phyloP scores from a whole-genome alignment of 148 eudicot species.

The Amaranthus palmeri region DNA sequence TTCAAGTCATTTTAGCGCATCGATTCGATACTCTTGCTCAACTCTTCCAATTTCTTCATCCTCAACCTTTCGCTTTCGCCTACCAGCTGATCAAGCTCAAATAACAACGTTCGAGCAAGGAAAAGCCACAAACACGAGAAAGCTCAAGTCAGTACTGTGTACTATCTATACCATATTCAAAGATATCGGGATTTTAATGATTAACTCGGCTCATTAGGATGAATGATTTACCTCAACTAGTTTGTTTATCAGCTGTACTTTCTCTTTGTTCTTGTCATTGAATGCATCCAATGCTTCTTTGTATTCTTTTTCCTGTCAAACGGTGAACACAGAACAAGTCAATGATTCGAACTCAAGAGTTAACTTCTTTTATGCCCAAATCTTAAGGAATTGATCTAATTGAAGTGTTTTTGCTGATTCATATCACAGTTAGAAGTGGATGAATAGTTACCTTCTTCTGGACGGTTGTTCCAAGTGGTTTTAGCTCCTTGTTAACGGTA shows the following conservation, averaged over 20 bases:
- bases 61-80: constrained; percentile 79
- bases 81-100: constrained; percentile 53
- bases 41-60: constrained; percentile 84
- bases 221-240: constrained; percentile 65
- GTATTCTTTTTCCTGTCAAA: constrained; percentile 69
- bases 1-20: constrained; percentile 25
- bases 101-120: not conserved
- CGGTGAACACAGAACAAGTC: not conserved
- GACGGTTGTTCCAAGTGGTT: constrained; percentile 73
- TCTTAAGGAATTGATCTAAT: not conserved
- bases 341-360: not conserved
- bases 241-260: constrained; percentile 76
- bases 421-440: not conserved
- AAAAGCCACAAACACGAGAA: not conserved
- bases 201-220: not conserved
- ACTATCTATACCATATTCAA: not conserved
- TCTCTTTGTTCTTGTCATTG: constrained; percentile 91
- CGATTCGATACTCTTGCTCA: constrained; percentile 80
- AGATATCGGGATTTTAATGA: not conserved
- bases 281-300: constrained; percentile 81
- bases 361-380: not conserved
- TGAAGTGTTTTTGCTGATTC: too few relatives aligned
- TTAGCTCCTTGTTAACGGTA: constrained; percentile 72
- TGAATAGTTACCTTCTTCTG: constrained; percentile 74
- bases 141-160: constrained; percentile 1